A percentile compares a stretch with the other conserved stretches of the same genome.
These are phyloP conservation scores for Candida vaughaniae DNA, from an alignment of 805 yeast species.

Conservation along the genomic window DNA sequence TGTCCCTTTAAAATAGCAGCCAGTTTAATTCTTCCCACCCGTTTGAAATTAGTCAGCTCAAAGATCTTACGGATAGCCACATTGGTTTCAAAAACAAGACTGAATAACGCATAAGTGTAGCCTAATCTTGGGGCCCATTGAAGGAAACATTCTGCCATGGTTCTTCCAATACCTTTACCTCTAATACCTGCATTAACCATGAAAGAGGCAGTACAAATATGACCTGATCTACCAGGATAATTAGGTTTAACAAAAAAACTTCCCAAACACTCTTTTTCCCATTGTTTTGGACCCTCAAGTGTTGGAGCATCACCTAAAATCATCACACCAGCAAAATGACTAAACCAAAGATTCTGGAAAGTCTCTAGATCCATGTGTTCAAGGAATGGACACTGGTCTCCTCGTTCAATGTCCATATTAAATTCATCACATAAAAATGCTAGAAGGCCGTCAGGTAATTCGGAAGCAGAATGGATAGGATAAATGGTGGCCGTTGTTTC, in stretches of 20 bases:
- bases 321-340: constrained; percentile 75
- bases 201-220: constrained; percentile 87
- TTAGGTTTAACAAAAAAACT: constrained; percentile 82
- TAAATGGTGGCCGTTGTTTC: constrained; percentile 92
- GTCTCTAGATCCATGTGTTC: constrained; percentile 74
- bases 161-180: constrained; percentile 87
- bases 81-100: constrained; percentile 86
- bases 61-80: constrained; percentile 76
- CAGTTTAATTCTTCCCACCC: constrained; percentile 78
- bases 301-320: constrained; percentile 67
- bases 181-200: constrained; percentile 91
- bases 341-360: constrained; percentile 86
- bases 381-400: constrained; percentile 84
- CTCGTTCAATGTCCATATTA: constrained; percentile 87
- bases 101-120: constrained; percentile 79
- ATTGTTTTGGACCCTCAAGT: constrained; percentile 56
- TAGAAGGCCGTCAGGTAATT: constrained; percentile 74
- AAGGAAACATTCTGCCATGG: constrained; percentile 76
- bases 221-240: constrained; percentile 90
- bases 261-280: constrained; percentile 94
- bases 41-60: constrained; percentile 71
- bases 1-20: constrained; percentile 87
- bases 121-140: constrained; percentile 93
- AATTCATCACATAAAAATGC: constrained; percentile 88
- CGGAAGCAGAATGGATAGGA: constrained; percentile 67